Evolutionary conservation across 2,329 filamentous ascomycete species (phyloP), one percentile per base, ranked within the genome.

Genomic region (Dryadomyces sulphureus): DNA sequence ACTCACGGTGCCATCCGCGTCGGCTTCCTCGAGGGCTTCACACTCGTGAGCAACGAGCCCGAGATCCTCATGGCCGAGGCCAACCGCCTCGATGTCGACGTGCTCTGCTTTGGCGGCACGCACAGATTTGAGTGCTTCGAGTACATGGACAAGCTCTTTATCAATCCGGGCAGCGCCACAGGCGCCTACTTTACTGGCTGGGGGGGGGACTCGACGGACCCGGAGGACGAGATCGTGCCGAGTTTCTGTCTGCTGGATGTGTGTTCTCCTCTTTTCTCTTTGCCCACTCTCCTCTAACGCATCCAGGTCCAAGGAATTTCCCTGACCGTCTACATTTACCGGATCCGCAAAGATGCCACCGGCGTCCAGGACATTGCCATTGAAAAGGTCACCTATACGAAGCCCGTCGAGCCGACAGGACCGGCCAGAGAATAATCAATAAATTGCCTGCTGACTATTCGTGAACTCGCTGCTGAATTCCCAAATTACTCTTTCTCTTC

Each of bases 181-280:
- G 78, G 78, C 9, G 77, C 77, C 3, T 77, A 76, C 52, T 66
- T 72, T 20, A 72, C 72, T 1, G 71, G 73, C 19, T 79, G 74
- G 70, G 66, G 65, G 19, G 44, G 73, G 73, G 36, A 69, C 83
- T 19, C 80, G 79, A 48, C 88, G 89, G 36, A 94, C 86, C 60
- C 73, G 19, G 70, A 65, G n/a, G 77, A 84, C 58, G 84, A 90
- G 46, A 84, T 85, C 21, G 81, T 80, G 47, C 90, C 90, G 22
- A 94, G 88, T 61, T 95, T 96, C 64, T 94, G 92, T 59, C 66
- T 96, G 62, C 95, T 96, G 90, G 90, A 96, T 74, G 89, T 95
- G 63, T 69, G 87, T 81, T 40, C 46, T n/a, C 14, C 3, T 24
- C 12, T 27, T 9, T 17, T 47, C 19, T 22, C 17, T n/a, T 30